A percentile compares a stretch with the other conserved stretches of the same genome.
phyloP scores from a whole-genome alignment of 495 filamentous ascomycete genomes.

The Eremomyces bilateralis region DNA sequence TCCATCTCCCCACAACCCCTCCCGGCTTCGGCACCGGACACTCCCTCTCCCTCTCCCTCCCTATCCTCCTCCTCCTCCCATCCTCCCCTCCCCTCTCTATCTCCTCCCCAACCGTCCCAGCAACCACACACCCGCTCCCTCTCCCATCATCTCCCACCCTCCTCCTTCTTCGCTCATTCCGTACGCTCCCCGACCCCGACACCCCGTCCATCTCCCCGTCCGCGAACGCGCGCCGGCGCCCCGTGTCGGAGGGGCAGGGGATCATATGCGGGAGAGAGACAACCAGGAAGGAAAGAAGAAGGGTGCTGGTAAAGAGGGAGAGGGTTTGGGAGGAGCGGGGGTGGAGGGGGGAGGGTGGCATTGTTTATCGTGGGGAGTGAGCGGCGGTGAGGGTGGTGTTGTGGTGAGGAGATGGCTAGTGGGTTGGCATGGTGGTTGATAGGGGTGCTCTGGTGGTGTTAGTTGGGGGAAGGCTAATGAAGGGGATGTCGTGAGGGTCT shows the following conservation, averaged over 20 bases:
- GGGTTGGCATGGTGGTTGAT: too few relatives aligned
- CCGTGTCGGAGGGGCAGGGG: constrained; percentile 78
- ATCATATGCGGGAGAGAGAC: constrained; percentile 82
- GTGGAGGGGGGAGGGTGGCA: constrained; percentile 34
- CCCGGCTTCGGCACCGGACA: constrained; percentile 75
- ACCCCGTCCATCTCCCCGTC: constrained; percentile 17
- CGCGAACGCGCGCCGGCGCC: constrained; percentile 32
- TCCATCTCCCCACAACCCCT: constrained; percentile 47
- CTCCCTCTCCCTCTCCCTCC: constrained; percentile 17
- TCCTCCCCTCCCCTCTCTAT: neutral
- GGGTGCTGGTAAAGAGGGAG: constrained; percentile 85
- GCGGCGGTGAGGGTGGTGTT: neutral
- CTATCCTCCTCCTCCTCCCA: constrained; percentile 1
- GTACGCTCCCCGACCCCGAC: neutral
- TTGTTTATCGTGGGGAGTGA: neutral
- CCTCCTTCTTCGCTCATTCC: neutral
- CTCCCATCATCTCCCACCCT: constrained; percentile 71
- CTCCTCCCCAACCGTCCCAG: constrained; percentile 41
- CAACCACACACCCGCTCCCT: constrained; percentile 47
- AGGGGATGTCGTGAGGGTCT: too few relatives aligned
- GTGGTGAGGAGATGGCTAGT: too few relatives aligned
- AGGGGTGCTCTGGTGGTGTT: too few relatives aligned
- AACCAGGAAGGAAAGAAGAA: constrained; percentile 73
- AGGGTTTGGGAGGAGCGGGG: constrained; percentile 77
- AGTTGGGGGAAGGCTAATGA: too few relatives aligned